A percentile compares a stretch with the other conserved stretches of the same genome.
phyloP scores from a whole-genome alignment of 73 alveolate species.

The Paramecium tetraurelia region DNA sequence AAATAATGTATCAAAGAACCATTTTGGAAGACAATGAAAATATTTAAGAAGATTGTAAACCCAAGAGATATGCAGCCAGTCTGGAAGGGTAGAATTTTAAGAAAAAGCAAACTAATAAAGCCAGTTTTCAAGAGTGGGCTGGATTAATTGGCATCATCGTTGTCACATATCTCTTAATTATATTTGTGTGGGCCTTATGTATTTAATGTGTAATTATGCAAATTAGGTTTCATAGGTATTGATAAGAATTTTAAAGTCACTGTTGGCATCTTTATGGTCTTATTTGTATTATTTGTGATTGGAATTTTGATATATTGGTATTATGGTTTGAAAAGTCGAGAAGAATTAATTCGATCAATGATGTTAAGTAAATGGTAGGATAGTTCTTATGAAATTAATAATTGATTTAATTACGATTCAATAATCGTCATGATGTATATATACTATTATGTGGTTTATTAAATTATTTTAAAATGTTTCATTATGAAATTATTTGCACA shows the following conservation, averaged over 20 bases:
- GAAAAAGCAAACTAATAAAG: background rate
- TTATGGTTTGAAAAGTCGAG: background rate
- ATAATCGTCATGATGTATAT: background rate
- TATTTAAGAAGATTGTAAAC: constrained; percentile 23
- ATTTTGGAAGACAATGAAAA: constrained; percentile 27
- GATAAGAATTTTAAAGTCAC: background rate
- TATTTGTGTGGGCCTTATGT: background rate
- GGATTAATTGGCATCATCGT: background rate
- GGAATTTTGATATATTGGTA: background rate
- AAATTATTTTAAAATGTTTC: background rate
- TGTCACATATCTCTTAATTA: background rate
- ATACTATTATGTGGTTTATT: background rate
- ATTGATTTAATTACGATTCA: background rate
- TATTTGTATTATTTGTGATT: constrained; percentile 6
- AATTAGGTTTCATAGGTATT: background rate
- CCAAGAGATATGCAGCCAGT: constrained; percentile 34
- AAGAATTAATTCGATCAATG: constrained; percentile 32
- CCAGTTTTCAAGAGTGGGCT: background rate
- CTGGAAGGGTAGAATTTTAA: background rate
- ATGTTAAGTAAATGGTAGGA: constrained; percentile 35
- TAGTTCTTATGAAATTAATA: constrained; percentile 26
- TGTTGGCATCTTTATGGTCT: constrained; percentile 1
- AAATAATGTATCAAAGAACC: background rate
- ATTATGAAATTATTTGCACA: background rate
- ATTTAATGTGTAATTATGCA: background rate